A percentile compares a stretch with the other conserved stretches of the same genome.
Conservation (phyloP, 2,329 filamentous ascomycete species). For the Emmonsiellopsis sp. region DNA sequence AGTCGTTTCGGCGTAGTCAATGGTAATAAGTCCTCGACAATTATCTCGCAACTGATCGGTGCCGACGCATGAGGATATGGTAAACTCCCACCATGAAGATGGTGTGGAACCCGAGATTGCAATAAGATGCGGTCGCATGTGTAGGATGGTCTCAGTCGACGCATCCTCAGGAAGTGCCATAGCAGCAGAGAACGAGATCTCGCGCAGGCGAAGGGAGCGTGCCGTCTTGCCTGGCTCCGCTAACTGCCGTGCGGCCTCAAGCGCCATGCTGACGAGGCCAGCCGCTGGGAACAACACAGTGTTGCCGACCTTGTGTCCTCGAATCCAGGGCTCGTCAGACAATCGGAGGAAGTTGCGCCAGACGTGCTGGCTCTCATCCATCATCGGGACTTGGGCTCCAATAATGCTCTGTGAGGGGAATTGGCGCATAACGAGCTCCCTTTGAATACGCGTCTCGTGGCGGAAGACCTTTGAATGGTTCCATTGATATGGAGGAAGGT, state of each 20-base stretch:
- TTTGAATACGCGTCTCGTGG: not conserved
- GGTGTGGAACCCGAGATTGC: not conserved
- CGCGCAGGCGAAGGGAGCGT: not conserved
- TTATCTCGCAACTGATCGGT: conserved; percentile 5
- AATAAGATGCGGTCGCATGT: not conserved
- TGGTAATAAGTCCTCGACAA: conserved; percentile 3
- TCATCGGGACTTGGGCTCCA: not conserved
- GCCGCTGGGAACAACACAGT: not conserved
- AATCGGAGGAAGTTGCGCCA: conserved; percentile 5
- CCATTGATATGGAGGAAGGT: conserved; percentile 11
- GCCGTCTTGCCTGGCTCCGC: conserved; percentile 1
- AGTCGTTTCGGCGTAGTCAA: conserved; percentile 2
- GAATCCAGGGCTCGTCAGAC: conserved; percentile 3
- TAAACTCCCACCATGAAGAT: conserved; percentile 6
- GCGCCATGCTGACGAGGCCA: conserved; percentile 3
- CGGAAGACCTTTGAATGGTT: conserved; percentile 7
- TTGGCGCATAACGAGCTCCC: not conserved
- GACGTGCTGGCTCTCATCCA: conserved; percentile 1
- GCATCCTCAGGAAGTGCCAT: not conserved
- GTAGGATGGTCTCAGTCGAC: not conserved
- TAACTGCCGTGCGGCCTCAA: conserved; percentile 1
- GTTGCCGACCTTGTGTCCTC: not conserved
- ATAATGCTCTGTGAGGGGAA: conserved; percentile 2
- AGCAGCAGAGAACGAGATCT: not conserved
- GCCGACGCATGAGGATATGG: conserved; percentile 3